Evolutionary conservation across 2,329 filamentous ascomycete species (phyloP).

Genomic region (Metarhizium rileyi): DNA sequence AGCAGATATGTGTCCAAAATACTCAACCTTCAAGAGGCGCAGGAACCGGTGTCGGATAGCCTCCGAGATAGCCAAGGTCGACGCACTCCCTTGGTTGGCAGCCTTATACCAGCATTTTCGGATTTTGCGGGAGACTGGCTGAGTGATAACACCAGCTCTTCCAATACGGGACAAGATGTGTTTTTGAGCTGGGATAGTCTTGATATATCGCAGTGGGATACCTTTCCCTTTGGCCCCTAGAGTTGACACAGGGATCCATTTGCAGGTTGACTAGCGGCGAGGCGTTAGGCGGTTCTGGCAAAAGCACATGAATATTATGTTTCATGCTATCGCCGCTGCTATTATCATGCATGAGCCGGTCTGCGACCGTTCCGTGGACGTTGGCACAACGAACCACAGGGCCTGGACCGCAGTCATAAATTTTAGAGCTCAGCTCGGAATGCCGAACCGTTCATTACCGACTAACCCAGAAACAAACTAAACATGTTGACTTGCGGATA

Average conservation of each 20-base stretch:
- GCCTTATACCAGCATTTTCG: not conserved
- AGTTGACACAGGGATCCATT: not conserved
- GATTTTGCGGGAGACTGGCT: slow-evolving; percentile 8
- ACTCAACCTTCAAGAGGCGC: slow-evolving; percentile 11
- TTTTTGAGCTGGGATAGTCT: slow-evolving; percentile 20
- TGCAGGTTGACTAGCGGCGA: not conserved
- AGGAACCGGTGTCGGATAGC: not conserved
- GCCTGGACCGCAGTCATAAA: too few species aligned
- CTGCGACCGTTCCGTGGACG: too few species aligned
- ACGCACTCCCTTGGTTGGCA: not conserved
- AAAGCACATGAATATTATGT: not conserved
- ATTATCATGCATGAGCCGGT: too few species aligned
- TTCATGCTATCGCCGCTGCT: too few species aligned
- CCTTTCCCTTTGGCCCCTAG: slow-evolving; percentile 15
- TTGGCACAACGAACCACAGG: too few species aligned
- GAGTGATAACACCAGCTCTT: slow-evolving; percentile 2
- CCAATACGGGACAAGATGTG: slow-evolving; percentile 8
- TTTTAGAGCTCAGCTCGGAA: too few species aligned
- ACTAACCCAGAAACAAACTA: too few species aligned
- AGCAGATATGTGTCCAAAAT: slow-evolving; percentile 19
- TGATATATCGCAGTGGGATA: slow-evolving; percentile 23
- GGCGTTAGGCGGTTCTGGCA: not conserved
- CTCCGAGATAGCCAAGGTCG: not conserved
- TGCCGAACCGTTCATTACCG: too few species aligned
- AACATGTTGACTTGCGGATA: not conserved